Conservation (phyloP, 148 eudicot species). For the Amaranthus cruentus region DNA sequence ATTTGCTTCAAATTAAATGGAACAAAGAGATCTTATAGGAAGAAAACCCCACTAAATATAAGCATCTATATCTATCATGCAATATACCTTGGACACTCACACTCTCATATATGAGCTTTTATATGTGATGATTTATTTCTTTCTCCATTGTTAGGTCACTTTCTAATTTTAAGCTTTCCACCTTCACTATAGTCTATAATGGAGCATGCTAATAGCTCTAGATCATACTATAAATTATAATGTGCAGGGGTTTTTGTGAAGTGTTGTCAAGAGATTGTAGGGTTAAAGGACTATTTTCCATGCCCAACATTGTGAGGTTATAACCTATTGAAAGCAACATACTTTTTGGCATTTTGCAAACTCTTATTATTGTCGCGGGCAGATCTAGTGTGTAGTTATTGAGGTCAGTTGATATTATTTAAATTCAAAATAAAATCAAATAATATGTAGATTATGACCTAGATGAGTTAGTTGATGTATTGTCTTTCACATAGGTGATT, state of each 20-base stretch:
- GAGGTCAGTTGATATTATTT: too few relatives aligned
- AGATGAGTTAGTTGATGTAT: too few relatives aligned
- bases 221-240: not conserved
- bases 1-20: not conserved
- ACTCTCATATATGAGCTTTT: not conserved
- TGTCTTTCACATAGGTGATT: too few relatives aligned
- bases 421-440: too few relatives aligned
- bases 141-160: constrained; percentile 19
- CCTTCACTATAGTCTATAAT: not conserved
- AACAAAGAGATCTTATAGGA: not conserved
- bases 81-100: not conserved
- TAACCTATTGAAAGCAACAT: not conserved
- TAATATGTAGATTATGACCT: too few relatives aligned
- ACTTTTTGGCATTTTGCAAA: not conserved
- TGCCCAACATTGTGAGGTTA: constrained; percentile 10
- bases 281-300: not conserved
- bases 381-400: too few relatives aligned
- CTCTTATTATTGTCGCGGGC: not conserved
- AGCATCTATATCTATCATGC: not conserved
- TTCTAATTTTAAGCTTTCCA: not conserved
- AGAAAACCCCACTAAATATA: not conserved
- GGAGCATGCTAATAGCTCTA: not conserved
- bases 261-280: constrained; percentile 9
- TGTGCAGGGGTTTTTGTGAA: not conserved
- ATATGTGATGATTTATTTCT: not conserved